These are phyloP conservation scores for Globisporangium camurandrum DNA, from an alignment of 352 stramenopile genomes.

Conservation along the genomic window DNA sequence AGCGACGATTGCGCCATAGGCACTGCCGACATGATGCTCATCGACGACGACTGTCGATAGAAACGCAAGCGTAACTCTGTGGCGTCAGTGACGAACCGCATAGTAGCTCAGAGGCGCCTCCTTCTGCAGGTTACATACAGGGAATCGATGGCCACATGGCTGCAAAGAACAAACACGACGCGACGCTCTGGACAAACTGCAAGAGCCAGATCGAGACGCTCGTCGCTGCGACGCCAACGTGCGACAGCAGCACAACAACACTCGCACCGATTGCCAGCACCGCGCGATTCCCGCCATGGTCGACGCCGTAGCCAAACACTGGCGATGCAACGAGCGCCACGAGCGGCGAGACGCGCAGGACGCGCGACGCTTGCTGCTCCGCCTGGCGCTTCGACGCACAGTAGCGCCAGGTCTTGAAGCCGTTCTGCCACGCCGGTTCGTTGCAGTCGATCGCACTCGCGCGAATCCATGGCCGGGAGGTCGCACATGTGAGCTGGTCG, in stretches of 20 bases:
- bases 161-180: constrained; percentile 75
- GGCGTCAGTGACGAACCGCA: too few relatives aligned
- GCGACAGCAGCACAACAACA: constrained; percentile 42
- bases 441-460: constrained; percentile 47
- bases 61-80: too few relatives aligned
- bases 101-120: too few relatives aligned
- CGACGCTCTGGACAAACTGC: constrained; percentile 68
- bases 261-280: constrained; percentile 45
- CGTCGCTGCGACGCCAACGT: constrained; percentile 50
- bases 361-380: constrained; percentile 24
- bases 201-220: constrained; percentile 38
- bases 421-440: constrained; percentile 28
- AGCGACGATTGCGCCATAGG: constrained; percentile 75
- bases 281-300: constrained; percentile 50
- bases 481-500: constrained; percentile 29
- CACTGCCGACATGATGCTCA: constrained; percentile 58
- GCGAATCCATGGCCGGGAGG: constrained; percentile 23
- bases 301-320: constrained; percentile 68
- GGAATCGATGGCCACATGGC: constrained; percentile 82
- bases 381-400: constrained; percentile 35
- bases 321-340: constrained; percentile 66
- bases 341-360: constrained; percentile 80
- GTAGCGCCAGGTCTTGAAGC: constrained; percentile 21
- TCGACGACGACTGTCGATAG: constrained; percentile 49
- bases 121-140: too few relatives aligned